Evolutionary conservation across 2,329 filamentous ascomycete genomes (phyloP), one percentile per base, ranked within the genome.

Genomic region (Diaporthe ilicicola): DNA sequence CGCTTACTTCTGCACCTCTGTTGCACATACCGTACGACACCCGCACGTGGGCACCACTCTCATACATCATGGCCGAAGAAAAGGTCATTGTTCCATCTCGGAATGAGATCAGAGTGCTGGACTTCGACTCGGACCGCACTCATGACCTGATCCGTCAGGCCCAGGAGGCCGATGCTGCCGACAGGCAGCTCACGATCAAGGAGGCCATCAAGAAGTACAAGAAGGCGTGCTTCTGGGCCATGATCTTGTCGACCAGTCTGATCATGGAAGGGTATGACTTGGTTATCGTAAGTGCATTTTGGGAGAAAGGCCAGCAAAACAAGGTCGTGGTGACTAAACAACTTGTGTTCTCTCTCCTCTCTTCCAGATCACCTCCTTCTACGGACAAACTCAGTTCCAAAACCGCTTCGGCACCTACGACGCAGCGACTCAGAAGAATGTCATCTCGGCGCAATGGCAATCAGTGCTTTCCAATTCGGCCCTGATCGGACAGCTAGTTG

Each of bases 391-490:
- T 19, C 78, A 54, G 75, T 81, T 73, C 74, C 73, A 68, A 13
- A 75, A 71, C 67, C 78, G 68, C 9, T 83, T 80, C 64, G 81
- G 81, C 2, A 70, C 74, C 0, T 69, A 67, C 8, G 64, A 73
- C 39, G 27, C 70, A 13, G 67, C 59, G 2, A 73, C 79, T 24
- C 77, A 77, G 4, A 74, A 76, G 17, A 83, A 84, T 51, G 76
- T 82, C 54, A 79, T 87, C 24, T 77, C 81, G 0, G 80, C 83
- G 0, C 75, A 80, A 4, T 87, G 85, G 85, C 84, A 86, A 72
- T 81, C 83, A 0, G 84, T 80, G 0, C 76, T 87, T 0, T 80
- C 79, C 4, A 85, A 85, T 27, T 84, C 81, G 2, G 79, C 82
- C 0, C 75, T 81, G 4, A 81, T 84, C 4, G 85, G 85, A 1